Evolutionary conservation across 352 stramenopile genomes (phyloP), one percentile per base, ranked within the genome.

Genomic region (Globisporangium spiculum): DNA sequence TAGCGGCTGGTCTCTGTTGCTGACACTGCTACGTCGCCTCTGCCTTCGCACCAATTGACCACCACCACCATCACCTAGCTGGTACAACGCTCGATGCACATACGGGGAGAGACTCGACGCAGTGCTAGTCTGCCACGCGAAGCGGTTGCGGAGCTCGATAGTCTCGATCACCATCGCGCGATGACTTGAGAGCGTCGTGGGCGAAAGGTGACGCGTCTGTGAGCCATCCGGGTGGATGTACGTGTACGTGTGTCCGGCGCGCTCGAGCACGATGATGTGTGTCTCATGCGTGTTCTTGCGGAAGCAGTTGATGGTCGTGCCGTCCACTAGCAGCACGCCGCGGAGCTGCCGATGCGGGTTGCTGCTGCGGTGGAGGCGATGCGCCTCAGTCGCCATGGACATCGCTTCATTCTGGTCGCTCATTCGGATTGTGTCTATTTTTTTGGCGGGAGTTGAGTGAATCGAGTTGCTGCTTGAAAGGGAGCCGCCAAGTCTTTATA

Each of bases 251-350:
- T 89, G 81, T 10, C 79, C 78, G 9, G 81, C 79, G 27, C 76
- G 68, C 67, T 91, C 85, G 8, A 93, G 63, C 52, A 91, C 75
- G n/a, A 93, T 54, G 3, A 72, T 79, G 71, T 86, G 78, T 53
- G 80, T 88, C 72, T 85, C 83, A 64, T 90, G 81, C 7, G 36
- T 54, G 65, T 69, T 69, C 53, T 68, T 65, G 50, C 70, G 73
- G 74, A 89, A 90, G 68, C 75, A 76, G 10, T 75, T 74, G 57
- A 91, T 60, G 12, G 74, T 64, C 22, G 75, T 81, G 62, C 83
- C 83, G 60, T 90, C 78, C 53, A 60, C 66, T 52, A 93, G 77
- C 72, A 93, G 56, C 24, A 90, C 71, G 70, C 75, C 78, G 46
- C 76, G 77, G 0, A 76, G 77, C 24, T 66, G 53, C 4, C 55